Conservation (phyloP, 2,329 filamentous ascomycete species). For the Fusarium burgessii region DNA sequence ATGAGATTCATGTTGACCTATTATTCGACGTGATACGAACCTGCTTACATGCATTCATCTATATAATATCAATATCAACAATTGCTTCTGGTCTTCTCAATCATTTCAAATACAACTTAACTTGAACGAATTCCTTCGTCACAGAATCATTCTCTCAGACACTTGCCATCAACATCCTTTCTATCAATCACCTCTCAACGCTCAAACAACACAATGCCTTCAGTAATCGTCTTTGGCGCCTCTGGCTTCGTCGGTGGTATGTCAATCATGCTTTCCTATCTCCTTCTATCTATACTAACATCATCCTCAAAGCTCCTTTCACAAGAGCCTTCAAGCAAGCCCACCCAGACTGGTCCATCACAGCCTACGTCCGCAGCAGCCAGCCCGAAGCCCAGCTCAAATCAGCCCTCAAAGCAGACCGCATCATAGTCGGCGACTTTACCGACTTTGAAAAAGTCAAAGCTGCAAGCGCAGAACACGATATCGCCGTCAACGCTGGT, state of each 20-base stretch:
- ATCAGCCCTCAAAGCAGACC: neutral
- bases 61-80: neutral
- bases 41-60: neutral
- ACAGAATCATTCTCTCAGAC: neutral
- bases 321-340: slow-evolving; percentile 14
- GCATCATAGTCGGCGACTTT: neutral
- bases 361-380: slow-evolving; percentile 1
- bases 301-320: neutral
- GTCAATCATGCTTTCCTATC: accelerated
- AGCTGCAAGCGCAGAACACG: neutral
- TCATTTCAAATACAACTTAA: neutral
- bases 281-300: accelerated
- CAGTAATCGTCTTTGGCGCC: slow-evolving; percentile 15
- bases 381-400: neutral
- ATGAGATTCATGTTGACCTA: neutral
- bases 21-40: neutral
- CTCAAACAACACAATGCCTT: neutral
- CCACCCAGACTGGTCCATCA: slow-evolving; percentile 9
- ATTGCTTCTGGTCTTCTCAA: neutral
- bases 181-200: neutral
- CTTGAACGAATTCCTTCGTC: accelerated
- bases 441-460: slow-evolving; percentile 11
- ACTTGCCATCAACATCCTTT: neutral
- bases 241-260: slow-evolving; percentile 22
- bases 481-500: slow-evolving; percentile 11